Evolutionary conservation across 2,329 filamentous ascomycete species (phyloP).

Genomic region (Aureobasidium zeae): DNA sequence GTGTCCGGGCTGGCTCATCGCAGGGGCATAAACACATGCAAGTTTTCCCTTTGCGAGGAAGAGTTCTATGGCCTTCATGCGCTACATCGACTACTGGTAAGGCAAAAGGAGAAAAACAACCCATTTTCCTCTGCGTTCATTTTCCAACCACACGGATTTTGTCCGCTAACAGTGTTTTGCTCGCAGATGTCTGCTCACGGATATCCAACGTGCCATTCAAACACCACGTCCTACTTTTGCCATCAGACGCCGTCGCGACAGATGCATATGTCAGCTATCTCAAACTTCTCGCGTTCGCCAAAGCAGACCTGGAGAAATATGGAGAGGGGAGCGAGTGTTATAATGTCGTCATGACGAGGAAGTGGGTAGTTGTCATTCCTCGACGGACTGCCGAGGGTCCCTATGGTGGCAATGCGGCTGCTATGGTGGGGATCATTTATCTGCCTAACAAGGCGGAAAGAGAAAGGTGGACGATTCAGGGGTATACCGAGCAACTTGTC

Average conservation of each 20-base stretch:
- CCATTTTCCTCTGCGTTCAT: conserved; percentile 15
- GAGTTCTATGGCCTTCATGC: conserved; percentile 21
- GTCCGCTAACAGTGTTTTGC: not conserved
- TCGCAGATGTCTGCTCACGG: not conserved
- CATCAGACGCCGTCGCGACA: conserved; percentile 4
- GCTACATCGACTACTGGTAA: conserved; percentile 1
- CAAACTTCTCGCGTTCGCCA: conserved; percentile 12
- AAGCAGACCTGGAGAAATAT: conserved; percentile 6
- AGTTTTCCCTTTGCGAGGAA: conserved; percentile 29
- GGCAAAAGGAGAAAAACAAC: no score
- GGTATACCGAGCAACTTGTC: conserved; percentile 13
- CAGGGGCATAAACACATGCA: conserved; percentile 41
- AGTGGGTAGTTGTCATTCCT: conserved; percentile 30
- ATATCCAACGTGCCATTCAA: conserved; percentile 15
- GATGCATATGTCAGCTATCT: conserved; percentile 19
- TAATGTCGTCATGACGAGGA: conserved; percentile 28
- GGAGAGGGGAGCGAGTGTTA: conserved; percentile 22
- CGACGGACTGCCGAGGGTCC: conserved; percentile 22
- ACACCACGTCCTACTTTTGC: conserved; percentile 13
- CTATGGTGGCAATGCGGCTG: conserved; percentile 28
- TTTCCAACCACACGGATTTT: not conserved
- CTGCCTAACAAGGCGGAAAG: conserved; percentile 9
- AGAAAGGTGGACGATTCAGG: conserved; percentile 9
- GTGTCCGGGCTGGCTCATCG: conserved; percentile 35
- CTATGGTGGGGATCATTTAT: conserved; percentile 30